Evolutionary conservation across 805 yeast species (phyloP).

Genomic region (Middelhovenomyces tepae): DNA sequence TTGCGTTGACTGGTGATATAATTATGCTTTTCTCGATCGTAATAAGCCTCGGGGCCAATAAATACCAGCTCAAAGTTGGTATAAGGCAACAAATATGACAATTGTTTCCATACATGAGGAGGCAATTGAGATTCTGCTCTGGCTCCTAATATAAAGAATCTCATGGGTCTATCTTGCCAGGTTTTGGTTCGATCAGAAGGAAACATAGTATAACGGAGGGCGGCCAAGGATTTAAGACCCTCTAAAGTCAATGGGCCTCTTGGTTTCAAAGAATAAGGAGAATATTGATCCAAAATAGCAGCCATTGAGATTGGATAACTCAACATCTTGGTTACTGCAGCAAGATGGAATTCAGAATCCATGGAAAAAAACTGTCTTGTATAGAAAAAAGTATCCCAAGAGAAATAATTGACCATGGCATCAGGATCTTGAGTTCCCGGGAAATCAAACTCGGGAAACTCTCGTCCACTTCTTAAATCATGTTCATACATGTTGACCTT

Average conservation of each 20-base stretch:
- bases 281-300: constrained; percentile 68
- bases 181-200: constrained; percentile 53
- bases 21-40: constrained; percentile 60
- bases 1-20: constrained; percentile 43
- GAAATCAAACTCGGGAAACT: constrained; percentile 91
- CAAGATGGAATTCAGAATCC: constrained; percentile 95
- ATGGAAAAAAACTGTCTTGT: constrained; percentile 89
- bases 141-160: constrained; percentile 85
- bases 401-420: constrained; percentile 59
- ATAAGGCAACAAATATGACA: constrained; percentile 76
- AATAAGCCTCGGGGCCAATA: constrained; percentile 87
- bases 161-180: constrained; percentile 77
- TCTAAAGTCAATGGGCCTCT: constrained; percentile 84
- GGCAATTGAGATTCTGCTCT: constrained; percentile 92
- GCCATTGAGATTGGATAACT: constrained; percentile 90
- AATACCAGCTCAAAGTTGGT: constrained; percentile 79
- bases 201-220: constrained; percentile 80
- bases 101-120: constrained; percentile 90
- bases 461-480: constrained; percentile 87
- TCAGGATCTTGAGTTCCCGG: constrained; percentile 75
- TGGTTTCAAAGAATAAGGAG: constrained; percentile 76
- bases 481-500: constrained; percentile 91
- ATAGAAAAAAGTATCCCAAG: constrained; percentile 91
- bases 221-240: constrained; percentile 90
- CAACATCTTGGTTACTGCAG: constrained; percentile 89